These are phyloP conservation scores for Epichloe sylvatica DNA, from an alignment of 2,329 filamentous ascomycete species.

Conservation along the genomic window DNA sequence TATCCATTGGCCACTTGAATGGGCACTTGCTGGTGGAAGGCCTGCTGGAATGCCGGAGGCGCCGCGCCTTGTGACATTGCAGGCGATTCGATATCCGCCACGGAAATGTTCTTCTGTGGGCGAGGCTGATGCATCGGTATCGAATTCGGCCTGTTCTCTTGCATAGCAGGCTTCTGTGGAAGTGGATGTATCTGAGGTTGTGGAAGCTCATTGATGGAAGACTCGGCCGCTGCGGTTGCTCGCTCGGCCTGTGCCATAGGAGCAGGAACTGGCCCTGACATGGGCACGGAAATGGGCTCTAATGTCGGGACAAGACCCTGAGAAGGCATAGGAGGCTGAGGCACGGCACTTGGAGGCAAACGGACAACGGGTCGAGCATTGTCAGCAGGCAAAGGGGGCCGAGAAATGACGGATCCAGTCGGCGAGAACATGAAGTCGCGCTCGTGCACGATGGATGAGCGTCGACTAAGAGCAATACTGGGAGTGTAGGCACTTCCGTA, in stretches of 20 bases:
- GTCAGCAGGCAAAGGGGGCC: constrained; percentile 48
- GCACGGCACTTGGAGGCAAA: constrained; percentile 53
- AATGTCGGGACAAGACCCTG: constrained; percentile 3
- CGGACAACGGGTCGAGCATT: constrained; percentile 61
- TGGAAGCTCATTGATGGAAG: constrained; percentile 37
- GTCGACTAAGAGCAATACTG: constrained; percentile 74
- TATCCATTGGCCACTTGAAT: constrained; percentile 49
- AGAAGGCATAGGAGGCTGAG: constrained; percentile 17
- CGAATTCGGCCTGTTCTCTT: constrained; percentile 37
- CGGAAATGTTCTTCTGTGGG: constrained; percentile 85
- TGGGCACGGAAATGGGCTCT: background rate
- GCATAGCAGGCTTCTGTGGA: constrained; percentile 42
- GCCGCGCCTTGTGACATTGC: constrained; percentile 33
- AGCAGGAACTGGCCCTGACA: background rate
- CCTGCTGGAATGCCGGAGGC: constrained; percentile 73
- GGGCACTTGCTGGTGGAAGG: constrained; percentile 92
- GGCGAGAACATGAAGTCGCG: constrained; percentile 70
- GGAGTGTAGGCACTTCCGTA: constrained; percentile 72
- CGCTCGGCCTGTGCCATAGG: constrained; percentile 7
- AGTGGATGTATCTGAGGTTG: constrained; percentile 45
- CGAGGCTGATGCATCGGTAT: constrained; percentile 84
- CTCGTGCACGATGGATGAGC: constrained; percentile 59
- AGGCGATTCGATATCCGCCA: constrained; percentile 84
- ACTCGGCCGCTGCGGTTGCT: constrained; percentile 9
- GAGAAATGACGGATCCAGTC: constrained; percentile 61